A percentile compares a stretch with the other conserved stretches of the same genome.
phyloP scores from a whole-genome alignment of 2,329 filamentous ascomycete species.

The Xylariaceae sp. region DNA sequence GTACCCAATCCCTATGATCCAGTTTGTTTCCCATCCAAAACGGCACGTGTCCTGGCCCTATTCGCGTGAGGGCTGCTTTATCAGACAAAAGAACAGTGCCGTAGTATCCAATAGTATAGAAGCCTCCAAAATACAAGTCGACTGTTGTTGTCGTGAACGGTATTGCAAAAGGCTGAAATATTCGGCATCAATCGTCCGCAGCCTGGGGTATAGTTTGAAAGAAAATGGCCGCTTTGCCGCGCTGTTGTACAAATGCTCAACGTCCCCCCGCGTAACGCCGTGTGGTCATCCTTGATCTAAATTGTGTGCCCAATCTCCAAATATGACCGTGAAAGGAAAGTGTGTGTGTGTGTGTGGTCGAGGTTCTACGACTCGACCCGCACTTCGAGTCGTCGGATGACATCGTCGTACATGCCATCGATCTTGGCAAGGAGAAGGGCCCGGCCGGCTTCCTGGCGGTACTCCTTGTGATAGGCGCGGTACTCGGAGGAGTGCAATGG shows the following conservation, averaged over 20 bases:
- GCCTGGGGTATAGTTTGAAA: conserved; percentile 10
- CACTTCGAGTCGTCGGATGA: conserved; percentile 20
- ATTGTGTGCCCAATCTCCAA: background rate
- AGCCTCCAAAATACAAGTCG: background rate
- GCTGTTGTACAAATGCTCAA: conserved; percentile 18
- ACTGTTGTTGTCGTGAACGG: background rate
- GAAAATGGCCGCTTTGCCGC: conserved; percentile 1
- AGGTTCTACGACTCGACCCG: conserved; percentile 15
- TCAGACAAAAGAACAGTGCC: background rate
- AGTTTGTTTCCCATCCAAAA: background rate
- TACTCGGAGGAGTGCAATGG: conserved; percentile 20
- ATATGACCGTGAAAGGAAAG: background rate
- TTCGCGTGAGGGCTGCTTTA: background rate
- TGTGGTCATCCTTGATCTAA: conserved; percentile 9
- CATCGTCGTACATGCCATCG: conserved; percentile 23
- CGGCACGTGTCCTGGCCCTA: background rate
- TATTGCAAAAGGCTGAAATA: conserved; percentile 1
- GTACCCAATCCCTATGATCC: background rate
- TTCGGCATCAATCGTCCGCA: background rate
- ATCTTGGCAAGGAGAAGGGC: conserved; percentile 22
- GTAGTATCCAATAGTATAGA: background rate
- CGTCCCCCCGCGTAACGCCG: background rate
- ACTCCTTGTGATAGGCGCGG: conserved; percentile 22
- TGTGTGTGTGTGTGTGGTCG: background rate
- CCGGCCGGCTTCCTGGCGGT: conserved; percentile 21